Percentiles rank a stretch among this genome's conserved stretches.
Conservation (phyloP, 208 protist genomes). For the Balamuthia mandrillaris region DNA sequence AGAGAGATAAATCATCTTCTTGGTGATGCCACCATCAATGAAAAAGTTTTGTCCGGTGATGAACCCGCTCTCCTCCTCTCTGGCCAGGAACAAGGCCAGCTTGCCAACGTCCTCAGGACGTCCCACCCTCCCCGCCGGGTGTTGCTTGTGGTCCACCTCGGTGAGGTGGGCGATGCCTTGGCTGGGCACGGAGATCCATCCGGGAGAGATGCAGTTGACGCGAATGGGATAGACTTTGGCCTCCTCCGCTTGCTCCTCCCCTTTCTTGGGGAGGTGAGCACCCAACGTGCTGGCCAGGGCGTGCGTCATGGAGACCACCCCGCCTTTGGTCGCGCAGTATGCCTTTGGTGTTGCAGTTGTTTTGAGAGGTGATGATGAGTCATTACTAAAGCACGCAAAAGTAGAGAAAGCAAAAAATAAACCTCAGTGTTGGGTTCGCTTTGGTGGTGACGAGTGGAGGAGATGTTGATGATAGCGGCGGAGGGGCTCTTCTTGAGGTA, state of each 20-base stretch:
- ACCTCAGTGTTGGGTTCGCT: constrained; percentile 25
- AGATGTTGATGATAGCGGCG: constrained; percentile 16
- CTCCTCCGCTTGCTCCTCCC: too few species aligned
- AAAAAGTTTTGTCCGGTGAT: background rate
- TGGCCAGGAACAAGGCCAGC: background rate
- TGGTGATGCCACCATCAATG: constrained; percentile 21
- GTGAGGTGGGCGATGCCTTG: background rate
- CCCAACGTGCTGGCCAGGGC: background rate
- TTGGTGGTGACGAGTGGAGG: background rate
- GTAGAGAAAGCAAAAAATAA: too few species aligned
- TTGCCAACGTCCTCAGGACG: background rate
- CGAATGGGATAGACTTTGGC: too few species aligned
- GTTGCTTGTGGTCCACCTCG: constrained; percentile 29
- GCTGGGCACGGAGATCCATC: constrained; percentile 12
- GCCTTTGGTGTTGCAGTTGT: too few species aligned
- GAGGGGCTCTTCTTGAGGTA: background rate
- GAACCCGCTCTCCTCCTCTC: background rate
- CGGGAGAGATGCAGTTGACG: constrained; percentile 25
- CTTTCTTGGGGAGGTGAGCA: too few species aligned
- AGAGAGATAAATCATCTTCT: constrained; percentile 3
- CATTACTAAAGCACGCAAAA: too few species aligned
- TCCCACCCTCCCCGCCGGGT: background rate
- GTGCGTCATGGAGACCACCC: background rate
- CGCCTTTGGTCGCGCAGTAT: constrained; percentile 27
- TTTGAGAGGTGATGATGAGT: too few species aligned